These are phyloP conservation scores for Ceratocystis eucalypticola DNA, from an alignment of 2,329 filamentous ascomycete species.

Conservation along the genomic window DNA sequence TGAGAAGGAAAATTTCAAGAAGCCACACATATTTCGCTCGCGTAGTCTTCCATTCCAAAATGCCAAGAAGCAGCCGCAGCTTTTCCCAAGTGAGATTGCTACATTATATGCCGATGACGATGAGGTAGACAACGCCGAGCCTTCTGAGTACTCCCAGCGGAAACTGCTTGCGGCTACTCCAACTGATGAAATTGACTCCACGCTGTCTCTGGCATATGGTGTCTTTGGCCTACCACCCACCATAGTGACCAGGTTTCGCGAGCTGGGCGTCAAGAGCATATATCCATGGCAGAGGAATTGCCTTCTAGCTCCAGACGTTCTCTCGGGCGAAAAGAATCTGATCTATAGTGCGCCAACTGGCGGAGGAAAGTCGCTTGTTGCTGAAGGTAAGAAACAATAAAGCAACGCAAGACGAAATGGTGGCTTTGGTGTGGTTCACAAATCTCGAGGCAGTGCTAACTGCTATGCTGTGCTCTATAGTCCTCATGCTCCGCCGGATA, in stretches of 20 bases:
- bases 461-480: conserved; percentile 23
- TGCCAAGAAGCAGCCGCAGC: conserved; percentile 19
- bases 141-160: conserved; percentile 46
- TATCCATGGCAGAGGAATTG: conserved; percentile 72
- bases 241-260: conserved; percentile 50
- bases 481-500: conserved; percentile 59
- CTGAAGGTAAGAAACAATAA: conserved; percentile 34
- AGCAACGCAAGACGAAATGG: not conserved
- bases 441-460: conserved; percentile 11
- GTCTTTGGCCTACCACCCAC: conserved; percentile 47
- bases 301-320: conserved; percentile 50
- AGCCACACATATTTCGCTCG: not conserved
- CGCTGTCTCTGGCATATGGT: conserved; percentile 48
- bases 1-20: conserved; percentile 3
- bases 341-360: conserved; percentile 72
- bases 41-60: conserved; percentile 2
- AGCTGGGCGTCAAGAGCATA: conserved; percentile 56
- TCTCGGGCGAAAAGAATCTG: conserved; percentile 52
- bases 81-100: conserved; percentile 37
- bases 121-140: conserved; percentile 12
- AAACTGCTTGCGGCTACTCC: conserved; percentile 40
- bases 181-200: conserved; percentile 36
- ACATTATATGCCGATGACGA: conserved; percentile 22
- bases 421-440: not conserved
- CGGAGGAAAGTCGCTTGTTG: conserved; percentile 64